Conservation (phyloP, 129 eudicot species). For the Tagetes erecta region DNA sequence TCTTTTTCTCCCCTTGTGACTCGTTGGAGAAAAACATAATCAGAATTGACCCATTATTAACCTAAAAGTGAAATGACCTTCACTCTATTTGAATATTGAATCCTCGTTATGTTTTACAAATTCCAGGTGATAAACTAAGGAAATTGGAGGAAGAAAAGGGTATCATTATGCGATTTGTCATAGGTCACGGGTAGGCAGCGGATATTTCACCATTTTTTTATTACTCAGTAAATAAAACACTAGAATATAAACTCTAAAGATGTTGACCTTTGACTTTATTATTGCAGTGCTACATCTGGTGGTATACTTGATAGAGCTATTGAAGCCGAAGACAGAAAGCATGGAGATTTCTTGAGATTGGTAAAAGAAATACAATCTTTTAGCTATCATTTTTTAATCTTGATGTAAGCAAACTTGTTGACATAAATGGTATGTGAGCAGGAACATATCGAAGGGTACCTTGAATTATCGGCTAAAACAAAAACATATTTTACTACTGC, state of each 20-base stretch:
- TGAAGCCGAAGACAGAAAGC: constrained; percentile 91
- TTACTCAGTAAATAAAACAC: background rate
- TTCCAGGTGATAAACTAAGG: constrained; percentile 71
- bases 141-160: constrained; percentile 98
- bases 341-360: constrained; percentile 84
- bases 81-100: background rate
- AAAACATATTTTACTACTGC: constrained; percentile 84
- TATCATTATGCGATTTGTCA: constrained; percentile 82
- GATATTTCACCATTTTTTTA: background rate
- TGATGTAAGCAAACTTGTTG: constrained; percentile 1
- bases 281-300: constrained; percentile 72
- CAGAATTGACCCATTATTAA: background rate
- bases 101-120: constrained; percentile 13
- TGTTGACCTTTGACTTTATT: constrained; percentile 22
- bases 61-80: constrained; percentile 4
- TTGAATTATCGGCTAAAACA: constrained; percentile 86
- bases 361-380: constrained; percentile 41
- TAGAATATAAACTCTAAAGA: background rate
- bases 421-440: constrained; percentile 26
- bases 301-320: constrained; percentile 87
- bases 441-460: constrained; percentile 94
- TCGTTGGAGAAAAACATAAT: background rate
- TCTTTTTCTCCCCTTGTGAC: background rate
- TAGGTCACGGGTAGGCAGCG: constrained; percentile 85
- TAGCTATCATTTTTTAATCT: background rate